These are phyloP conservation scores for Tubosaeta brunneosetosa DNA, from an alignment of 768 basidiomycete genomes.

Conservation along the genomic window DNA sequence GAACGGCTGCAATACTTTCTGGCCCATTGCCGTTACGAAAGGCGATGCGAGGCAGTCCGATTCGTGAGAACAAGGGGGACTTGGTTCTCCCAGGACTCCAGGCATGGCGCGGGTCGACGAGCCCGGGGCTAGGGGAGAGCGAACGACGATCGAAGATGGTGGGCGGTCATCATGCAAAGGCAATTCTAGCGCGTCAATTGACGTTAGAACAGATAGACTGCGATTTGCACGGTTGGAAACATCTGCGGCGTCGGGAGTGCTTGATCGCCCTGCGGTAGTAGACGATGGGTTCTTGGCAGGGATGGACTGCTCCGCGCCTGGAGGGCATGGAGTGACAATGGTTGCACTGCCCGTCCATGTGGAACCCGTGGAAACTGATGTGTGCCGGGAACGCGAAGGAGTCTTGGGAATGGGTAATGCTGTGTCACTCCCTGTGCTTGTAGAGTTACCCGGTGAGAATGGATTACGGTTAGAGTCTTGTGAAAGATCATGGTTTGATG, in stretches of 20 bases:
- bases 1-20: neutral
- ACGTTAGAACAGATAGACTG: conserved; percentile 3
- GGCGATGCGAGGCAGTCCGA: conserved; percentile 13
- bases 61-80: neutral
- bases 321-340: conserved; percentile 4
- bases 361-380: conserved; percentile 16
- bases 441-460: conserved; percentile 8
- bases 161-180: conserved; percentile 10
- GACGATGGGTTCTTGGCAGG: conserved; percentile 1
- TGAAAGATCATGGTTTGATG: conserved; percentile 8
- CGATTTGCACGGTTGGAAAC: neutral
- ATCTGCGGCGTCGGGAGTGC: conserved; percentile 1
- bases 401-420: conserved; percentile 12
- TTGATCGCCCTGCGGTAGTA: neutral
- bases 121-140: conserved; percentile 12
- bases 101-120: neutral
- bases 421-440: conserved; percentile 4
- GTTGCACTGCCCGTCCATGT: conserved; percentile 16
- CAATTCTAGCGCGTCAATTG: conserved; percentile 14
- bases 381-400: conserved; percentile 15
- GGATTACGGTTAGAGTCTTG: conserved; percentile 3
- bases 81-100: neutral
- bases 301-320: conserved; percentile 1
- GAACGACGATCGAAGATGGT: conserved; percentile 21
- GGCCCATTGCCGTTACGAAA: conserved; percentile 6